phyloP scores from a whole-genome alignment of 2,329 filamentous ascomycete species.

The Rutstroemia sp. region DNA sequence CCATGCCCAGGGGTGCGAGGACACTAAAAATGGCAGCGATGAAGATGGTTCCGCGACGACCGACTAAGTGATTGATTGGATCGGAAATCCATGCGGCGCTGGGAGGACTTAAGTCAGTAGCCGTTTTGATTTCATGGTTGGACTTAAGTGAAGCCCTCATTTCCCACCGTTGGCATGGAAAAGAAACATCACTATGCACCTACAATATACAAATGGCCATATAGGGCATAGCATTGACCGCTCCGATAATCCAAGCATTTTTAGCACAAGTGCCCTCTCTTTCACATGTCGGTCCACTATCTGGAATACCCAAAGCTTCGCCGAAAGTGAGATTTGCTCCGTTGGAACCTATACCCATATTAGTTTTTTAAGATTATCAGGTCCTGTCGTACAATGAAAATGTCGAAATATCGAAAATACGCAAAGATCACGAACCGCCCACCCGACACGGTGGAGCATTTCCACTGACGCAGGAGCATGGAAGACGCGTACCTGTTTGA shows the following conservation, averaged over 20 bases:
- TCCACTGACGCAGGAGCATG: not conserved
- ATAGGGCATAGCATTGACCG: conserved; percentile 45
- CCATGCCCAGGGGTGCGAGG: conserved; percentile 53
- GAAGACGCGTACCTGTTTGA: conserved; percentile 5
- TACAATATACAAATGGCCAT: conserved; percentile 42
- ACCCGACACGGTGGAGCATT: not conserved
- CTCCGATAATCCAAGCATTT: conserved; percentile 50
- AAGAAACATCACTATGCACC: not conserved
- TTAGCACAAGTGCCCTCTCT: conserved; percentile 29
- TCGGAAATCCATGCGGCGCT: conserved; percentile 52
- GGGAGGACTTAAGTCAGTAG: not conserved
- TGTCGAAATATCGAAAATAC: not conserved
- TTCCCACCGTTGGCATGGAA: too few species aligned
- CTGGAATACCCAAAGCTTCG: conserved; percentile 35
- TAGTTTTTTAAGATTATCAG: not conserved
- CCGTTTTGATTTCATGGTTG: too few species aligned
- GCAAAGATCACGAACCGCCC: not conserved
- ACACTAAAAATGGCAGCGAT: conserved; percentile 55
- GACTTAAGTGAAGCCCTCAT: too few species aligned
- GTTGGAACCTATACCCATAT: conserved; percentile 32
- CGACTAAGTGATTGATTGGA: conserved; percentile 49
- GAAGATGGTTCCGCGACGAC: conserved; percentile 59
- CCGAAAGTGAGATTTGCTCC: conserved; percentile 43
- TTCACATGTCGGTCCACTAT: conserved; percentile 4
- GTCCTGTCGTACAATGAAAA: not conserved